Evolutionary conservation across 2,329 filamentous ascomycete genomes (phyloP), one percentile per base, ranked within the genome.

Genomic region (Alternaria tenuissima): DNA sequence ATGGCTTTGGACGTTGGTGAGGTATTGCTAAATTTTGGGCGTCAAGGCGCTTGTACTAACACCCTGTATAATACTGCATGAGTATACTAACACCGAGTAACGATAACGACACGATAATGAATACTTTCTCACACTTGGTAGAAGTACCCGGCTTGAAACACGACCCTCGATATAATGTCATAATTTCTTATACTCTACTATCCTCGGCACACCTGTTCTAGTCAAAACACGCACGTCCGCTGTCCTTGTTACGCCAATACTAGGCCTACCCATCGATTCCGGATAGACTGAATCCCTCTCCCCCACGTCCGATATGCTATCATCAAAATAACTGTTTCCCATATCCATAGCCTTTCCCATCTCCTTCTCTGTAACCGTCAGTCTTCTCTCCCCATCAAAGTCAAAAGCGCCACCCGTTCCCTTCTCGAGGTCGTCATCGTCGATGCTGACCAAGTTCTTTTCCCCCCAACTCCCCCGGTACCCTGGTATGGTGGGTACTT

Each of bases 401-500:
- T 55, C 49, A 22, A 48, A 55, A 11, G 24, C 43, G 52, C 46
- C 26, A 28, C 20, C 14, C 5, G 36, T 36, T 36, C 34, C 36
- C 26, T 59, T 59, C n/a, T 57, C 30, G 5, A 54, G 14, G 36
- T 55, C 20, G 3, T 51, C 36, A 5, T 38, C 43, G 11, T 57
- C 57, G 12, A 52, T 36, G 39, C 57, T 59, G 30, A 39, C 44
- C 24, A 59, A 8, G 11, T 51, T 54, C 24, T 39, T 46, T 36
- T 34, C 38, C 20, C 39, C 53, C 63, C 59, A 64, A 18, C 64
- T 64, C 12, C 55, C 56, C 8, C 52, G 59, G 34, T 70, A 70
- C 12, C 65, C 61, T 7, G 63, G 62, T 32, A 71, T 41, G 16
- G 63, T 63, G 9, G 62, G 59, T 4, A 63, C 56, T n/a, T 66